These are phyloP conservation scores for Trichophyton benhamiae DNA, from an alignment of 2,329 filamentous ascomycete species.

Conservation along the genomic window DNA sequence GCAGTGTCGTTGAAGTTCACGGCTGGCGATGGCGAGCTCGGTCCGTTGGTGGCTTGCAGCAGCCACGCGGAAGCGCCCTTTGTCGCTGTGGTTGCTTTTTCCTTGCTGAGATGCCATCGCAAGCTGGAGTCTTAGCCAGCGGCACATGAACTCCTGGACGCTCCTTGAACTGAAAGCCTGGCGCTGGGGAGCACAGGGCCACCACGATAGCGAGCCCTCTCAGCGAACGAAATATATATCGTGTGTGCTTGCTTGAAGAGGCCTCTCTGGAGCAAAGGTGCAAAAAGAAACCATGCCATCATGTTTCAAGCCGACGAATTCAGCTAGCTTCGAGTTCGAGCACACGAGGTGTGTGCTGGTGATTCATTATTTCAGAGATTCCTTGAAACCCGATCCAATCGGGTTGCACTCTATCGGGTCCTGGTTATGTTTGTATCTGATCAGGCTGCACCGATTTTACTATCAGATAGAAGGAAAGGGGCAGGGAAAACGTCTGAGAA, in stretches of 20 bases:
- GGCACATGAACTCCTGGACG: too few species aligned
- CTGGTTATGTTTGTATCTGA: background rate
- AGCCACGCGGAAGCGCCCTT: background rate
- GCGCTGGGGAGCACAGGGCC: too few species aligned
- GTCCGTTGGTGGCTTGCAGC: background rate
- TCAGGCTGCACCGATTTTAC: background rate
- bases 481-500: too few species aligned
- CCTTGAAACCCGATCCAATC: background rate
- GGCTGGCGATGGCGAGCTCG: background rate
- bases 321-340: background rate
- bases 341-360: background rate
- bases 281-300: background rate
- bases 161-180: too few species aligned
- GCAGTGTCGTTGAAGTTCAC: background rate
- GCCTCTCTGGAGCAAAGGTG: background rate
- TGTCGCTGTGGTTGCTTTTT: background rate
- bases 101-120: background rate
- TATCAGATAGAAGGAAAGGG: too few species aligned
- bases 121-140: background rate
- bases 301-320: background rate
- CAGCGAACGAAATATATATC: too few species aligned
- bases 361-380: background rate
- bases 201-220: too few species aligned
- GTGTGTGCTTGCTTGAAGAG: background rate
- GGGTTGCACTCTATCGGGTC: background rate